These are phyloP conservation scores for Fraxinus excelsior DNA, from an alignment of 257 asterid species.

Conservation along the genomic window DNA sequence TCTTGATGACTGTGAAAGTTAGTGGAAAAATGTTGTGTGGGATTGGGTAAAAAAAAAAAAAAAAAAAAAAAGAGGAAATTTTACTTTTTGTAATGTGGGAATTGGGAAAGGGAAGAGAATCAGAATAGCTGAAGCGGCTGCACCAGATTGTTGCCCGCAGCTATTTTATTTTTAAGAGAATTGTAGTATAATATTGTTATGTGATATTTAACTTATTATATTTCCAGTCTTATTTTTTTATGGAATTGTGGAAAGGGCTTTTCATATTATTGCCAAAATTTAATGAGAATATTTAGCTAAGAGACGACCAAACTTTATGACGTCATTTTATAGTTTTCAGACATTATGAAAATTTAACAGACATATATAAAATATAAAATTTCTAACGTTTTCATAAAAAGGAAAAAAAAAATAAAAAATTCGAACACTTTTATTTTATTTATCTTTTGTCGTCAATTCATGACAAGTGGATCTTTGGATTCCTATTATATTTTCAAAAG, in stretches of 20 bases:
- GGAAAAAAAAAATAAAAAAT: no score
- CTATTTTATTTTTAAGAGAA: conserved; percentile 23
- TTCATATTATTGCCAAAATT: no score
- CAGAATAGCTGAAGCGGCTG: conserved; percentile 73
- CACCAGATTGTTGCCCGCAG: conserved; percentile 85
- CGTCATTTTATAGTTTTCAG: no score
- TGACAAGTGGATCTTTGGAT: conserved; percentile 20
- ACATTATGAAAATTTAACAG: no score
- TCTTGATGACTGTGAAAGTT: conserved; percentile 34
- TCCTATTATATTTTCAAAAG: conserved; percentile 3
- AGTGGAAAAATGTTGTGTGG: not conserved
- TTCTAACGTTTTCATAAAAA: no score
- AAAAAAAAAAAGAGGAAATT: conserved; percentile 2
- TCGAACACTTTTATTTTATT: no score
- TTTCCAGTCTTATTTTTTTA: conserved; percentile 11
- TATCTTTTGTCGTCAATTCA: not conserved
- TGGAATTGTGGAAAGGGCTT: conserved; percentile 2
- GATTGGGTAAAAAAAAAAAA: conserved; percentile 17
- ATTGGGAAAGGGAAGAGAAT: not conserved
- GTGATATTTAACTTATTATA: conserved; percentile 10
- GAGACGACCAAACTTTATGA: no score
- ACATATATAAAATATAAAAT: no score
- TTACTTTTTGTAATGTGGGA: conserved; percentile 21
- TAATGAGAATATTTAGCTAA: no score
- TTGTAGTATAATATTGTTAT: conserved; percentile 4